Base-by-base conservation (phyloP, 2,329 filamentous ascomycete genomes). In the Rutstroemia sydowiana region DNA sequence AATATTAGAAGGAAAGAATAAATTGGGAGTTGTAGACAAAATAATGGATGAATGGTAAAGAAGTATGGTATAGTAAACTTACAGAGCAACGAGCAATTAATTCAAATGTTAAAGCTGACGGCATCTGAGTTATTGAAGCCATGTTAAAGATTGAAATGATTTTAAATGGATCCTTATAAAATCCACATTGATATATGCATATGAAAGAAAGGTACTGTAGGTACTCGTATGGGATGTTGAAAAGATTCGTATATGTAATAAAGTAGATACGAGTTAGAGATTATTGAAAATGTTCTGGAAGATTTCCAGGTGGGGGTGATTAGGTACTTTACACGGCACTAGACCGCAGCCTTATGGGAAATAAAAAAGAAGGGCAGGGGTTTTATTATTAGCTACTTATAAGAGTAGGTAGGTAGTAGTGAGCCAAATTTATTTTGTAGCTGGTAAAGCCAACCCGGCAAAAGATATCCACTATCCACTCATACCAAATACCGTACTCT, bases 11-110 rank as follows among this genome's bases (percentile, higher is more conserved):
- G 26, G 40, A 21, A 9, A 28, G 36, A 16, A 3, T 9, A 16
- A 18, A 16, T 18, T 39, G 36, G 36, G 36, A 34, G 16, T 32
- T 26, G 20, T 16, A 26, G 10, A 26, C 6, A 18, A 20, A 30
- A 51, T 47, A n/a, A 14, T 26, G 23, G 43, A 39, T 32, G n/a
- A n/a, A 46, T 45, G 48, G 56, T 48, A 32, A 44, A 3, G 7
- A 20, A 47, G 36, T 40, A 46, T 32, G 16, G 40, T 31, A 55
- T 42, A 52, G 37, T 6, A 47, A 20, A 49, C 84, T 70, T 76
- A 93, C 88, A 59, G 88, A 91, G 71, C 88, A 95, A 68, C 79
- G 82, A 45, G 85, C 85, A 54, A 88, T 71, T 28, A 92, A 75
- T 61, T 93, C 85, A 66, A 92, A 92, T 1, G 76, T 88, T 66